Evolutionary conservation across 1,139 yeast species (phyloP).

Genomic region (Yamadazyma pseudoaaseri): DNA sequence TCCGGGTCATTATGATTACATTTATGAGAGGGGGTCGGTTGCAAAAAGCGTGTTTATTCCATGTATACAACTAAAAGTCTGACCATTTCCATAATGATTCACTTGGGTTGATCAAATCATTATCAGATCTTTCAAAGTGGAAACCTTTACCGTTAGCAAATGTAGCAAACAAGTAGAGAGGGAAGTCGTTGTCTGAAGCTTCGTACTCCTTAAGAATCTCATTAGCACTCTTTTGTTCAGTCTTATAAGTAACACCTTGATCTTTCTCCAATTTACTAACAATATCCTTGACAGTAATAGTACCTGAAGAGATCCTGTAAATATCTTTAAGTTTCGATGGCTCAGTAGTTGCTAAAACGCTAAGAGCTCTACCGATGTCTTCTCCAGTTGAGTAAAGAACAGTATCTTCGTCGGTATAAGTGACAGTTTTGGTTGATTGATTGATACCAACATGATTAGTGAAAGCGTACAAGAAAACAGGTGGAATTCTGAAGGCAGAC

Average conservation of each 20-base stretch:
- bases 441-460: slow-evolving; percentile 41
- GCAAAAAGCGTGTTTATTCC: too few species aligned
- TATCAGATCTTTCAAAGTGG: slow-evolving; percentile 20
- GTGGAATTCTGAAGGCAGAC: slow-evolving; percentile 44
- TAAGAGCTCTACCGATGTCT: slow-evolving; percentile 52
- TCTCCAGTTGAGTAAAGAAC: slow-evolving; percentile 30
- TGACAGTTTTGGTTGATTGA: slow-evolving; percentile 30
- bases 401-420: slow-evolving; percentile 42
- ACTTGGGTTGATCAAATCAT: slow-evolving; percentile 55
- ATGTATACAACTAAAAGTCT: background rate
- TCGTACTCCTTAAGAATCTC: slow-evolving; percentile 17
- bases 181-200: slow-evolving; percentile 8
- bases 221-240: slow-evolving; percentile 23
- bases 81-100: slow-evolving; percentile 54
- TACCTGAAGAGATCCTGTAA: slow-evolving; percentile 45
- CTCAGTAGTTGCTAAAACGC: slow-evolving; percentile 36
- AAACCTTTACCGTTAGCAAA: slow-evolving; percentile 36
- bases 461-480: slow-evolving; percentile 32
- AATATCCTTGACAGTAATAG: slow-evolving; percentile 36
- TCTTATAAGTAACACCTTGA: slow-evolving; percentile 28
- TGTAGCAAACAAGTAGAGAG: slow-evolving; percentile 28
- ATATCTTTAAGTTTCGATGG: slow-evolving; percentile 43
- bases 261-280: slow-evolving; percentile 40
- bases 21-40: too few species aligned
- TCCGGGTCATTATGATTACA: too few species aligned